phyloP scores from a whole-genome alignment of 169 alveolate species.

The Blepharisma undulans region DNA sequence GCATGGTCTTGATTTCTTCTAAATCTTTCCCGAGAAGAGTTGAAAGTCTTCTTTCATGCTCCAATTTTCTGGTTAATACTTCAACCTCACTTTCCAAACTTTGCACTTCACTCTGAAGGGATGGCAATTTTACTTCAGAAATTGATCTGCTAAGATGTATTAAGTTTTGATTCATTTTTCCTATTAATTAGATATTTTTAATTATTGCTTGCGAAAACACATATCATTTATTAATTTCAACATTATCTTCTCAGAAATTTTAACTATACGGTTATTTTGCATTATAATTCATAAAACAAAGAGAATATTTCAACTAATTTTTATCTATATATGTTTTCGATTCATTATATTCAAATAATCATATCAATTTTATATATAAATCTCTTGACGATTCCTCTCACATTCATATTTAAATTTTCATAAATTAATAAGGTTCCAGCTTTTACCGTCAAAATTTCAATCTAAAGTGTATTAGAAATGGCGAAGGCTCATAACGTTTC shows the following conservation, averaged over 20 bases:
- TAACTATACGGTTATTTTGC: too few relatives aligned
- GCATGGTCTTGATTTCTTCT: not conserved
- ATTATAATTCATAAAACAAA: too few relatives aligned
- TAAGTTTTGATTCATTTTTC: not conserved
- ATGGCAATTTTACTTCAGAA: not conserved
- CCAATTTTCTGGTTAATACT: constrained; percentile 63
- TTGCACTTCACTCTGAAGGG: constrained; percentile 41
- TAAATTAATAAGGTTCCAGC: not conserved
- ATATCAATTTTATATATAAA: too few relatives aligned
- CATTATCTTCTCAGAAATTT: too few relatives aligned
- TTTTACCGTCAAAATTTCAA: not conserved
- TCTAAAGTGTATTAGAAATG: not conserved
- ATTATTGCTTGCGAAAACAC: not conserved
- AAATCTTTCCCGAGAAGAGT: constrained; percentile 25
- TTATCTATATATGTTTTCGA: not conserved
- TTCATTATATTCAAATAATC: not conserved
- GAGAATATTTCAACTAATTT: too few relatives aligned
- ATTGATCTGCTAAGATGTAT: not conserved
- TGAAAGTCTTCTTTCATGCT: constrained; percentile 54
- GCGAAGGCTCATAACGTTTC: not conserved
- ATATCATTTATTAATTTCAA: too few relatives aligned
- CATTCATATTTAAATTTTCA: not conserved
- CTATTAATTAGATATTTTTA: not conserved
- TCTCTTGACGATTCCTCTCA: too few relatives aligned
- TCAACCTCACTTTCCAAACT: constrained; percentile 64